Base-by-base conservation (phyloP, 1,284 basidiomycete genomes). In the Hypsizygus ulmarius region DNA sequence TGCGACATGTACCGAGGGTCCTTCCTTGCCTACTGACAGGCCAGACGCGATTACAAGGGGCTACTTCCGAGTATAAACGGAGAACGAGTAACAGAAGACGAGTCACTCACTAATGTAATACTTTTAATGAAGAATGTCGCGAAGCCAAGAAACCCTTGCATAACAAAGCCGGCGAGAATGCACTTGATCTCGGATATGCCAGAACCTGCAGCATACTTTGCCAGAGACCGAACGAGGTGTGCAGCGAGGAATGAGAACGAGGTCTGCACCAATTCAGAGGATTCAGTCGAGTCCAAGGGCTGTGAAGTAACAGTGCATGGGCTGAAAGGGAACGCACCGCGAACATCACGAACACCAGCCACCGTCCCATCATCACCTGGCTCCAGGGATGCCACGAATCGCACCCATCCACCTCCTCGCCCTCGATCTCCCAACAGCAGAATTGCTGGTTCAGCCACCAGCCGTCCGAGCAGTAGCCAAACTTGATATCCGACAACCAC, bases 171-270 rank as follows among this genome's bases (percentile, higher is more conserved):
- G 4, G 92, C 92, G 15, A 99, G 73, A 58, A 99, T 98, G 66
- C 95, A 98, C 64, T 99, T 99, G 71, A 99, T 98, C 69, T 99
- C 97, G 18, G 94, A 93, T 50, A 99, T 99, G 46, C 97, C 97
- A 52, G 94, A 97, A 3, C 97, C 96, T 6, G 97, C 97, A 7
- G 97, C 94, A 65, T 97, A 97, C 44, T 88, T 94, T 2, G 96
- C 94, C 60, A 97, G 84, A 3, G 82, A 82, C 42, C 82, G 81
- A 45, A 99, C 97, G 1, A 99, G 78, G 62, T 92, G 91, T 0
- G 94, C 89, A 3, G 94, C 89, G 4, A 86, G 74, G 60, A 89
- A 93, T 0, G 92, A 83, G 60, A 97, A 94, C 1, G 76, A 55
- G 5, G 77, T 77, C 93, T 96, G 53, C 2, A 43, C 29, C 27